Evolutionary conservation across 495 filamentous ascomycete genomes (phyloP).

Genomic region (Beverwykella pulmonaria): DNA sequence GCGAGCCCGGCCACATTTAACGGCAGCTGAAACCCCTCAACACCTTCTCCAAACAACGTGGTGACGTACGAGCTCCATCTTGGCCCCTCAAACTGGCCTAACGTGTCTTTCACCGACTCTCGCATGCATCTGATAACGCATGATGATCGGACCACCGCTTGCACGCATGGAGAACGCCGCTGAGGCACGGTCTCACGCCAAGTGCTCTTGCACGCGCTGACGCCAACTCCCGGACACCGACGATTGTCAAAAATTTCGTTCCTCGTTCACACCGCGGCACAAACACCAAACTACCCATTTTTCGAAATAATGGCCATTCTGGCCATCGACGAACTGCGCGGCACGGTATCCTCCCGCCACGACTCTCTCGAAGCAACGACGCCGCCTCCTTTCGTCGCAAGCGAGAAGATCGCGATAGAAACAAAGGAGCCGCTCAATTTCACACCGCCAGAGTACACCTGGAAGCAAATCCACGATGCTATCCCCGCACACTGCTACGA

Average conservation of each 20-base stretch:
- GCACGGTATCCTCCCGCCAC: not conserved
- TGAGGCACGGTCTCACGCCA: not conserved
- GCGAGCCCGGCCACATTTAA: not conserved
- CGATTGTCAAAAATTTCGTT: not conserved
- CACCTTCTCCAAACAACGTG: not conserved
- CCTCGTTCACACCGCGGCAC: not conserved
- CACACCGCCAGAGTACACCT: conserved; percentile 8
- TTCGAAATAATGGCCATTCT: not conserved
- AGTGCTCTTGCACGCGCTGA: not conserved
- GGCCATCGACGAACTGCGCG: not conserved
- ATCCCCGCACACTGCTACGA: conserved; percentile 3
- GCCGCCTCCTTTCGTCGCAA: not conserved
- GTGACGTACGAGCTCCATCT: not conserved
- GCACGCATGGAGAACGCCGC: not conserved
- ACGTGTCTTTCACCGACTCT: not conserved
- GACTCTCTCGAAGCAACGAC: not conserved
- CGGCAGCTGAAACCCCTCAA: not conserved
- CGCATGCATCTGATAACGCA: too few relatives aligned
- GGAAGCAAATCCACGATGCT: conserved; percentile 9
- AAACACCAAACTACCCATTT: not conserved
- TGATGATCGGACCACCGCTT: not conserved
- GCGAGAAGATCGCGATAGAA: not conserved
- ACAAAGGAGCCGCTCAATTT: not conserved
- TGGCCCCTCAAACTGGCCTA: not conserved
- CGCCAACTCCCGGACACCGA: not conserved